Evolutionary conservation across 192 early-diverging fungal species (phyloP).

Genomic region (Umbelopsis vinacea): DNA sequence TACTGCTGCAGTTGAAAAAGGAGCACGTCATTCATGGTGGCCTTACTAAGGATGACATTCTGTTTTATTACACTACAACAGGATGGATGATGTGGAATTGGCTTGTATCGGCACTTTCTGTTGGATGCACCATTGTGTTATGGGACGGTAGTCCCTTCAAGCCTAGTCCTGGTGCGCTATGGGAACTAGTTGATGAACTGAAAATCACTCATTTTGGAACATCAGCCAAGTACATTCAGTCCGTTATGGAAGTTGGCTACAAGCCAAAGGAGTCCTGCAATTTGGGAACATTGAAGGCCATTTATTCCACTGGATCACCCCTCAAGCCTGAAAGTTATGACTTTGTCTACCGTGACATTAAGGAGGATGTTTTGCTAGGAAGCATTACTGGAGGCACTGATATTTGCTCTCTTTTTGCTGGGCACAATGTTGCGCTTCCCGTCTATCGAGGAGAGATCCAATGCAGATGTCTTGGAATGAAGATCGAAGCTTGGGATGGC

Average conservation of each 20-base stretch:
- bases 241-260: slow-evolving; percentile 60
- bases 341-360: slow-evolving; percentile 88
- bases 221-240: slow-evolving; percentile 95
- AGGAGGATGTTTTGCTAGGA: slow-evolving; percentile 83
- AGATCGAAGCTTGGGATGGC: slow-evolving; percentile 88
- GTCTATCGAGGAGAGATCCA: slow-evolving; percentile 96
- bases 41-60: slow-evolving; percentile 72
- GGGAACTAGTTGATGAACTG: slow-evolving; percentile 77
- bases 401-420: slow-evolving; percentile 94
- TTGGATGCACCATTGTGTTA: slow-evolving; percentile 79
- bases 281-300: slow-evolving; percentile 67
- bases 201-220: slow-evolving; percentile 89
- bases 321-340: slow-evolving; percentile 92
- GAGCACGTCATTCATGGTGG: slow-evolving; percentile 91
- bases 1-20: slow-evolving; percentile 91
- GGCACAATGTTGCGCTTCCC: slow-evolving; percentile 86
- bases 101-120: slow-evolving; percentile 81
- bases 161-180: slow-evolving; percentile 74
- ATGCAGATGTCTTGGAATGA: slow-evolving; percentile 91
- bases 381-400: slow-evolving; percentile 98
- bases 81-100: slow-evolving; percentile 99
- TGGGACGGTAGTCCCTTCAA: slow-evolving; percentile 97
- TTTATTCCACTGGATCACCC: slow-evolving; percentile 95
- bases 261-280: slow-evolving; percentile 63
- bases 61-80: slow-evolving; percentile 91